Evolutionary conservation across 2,329 filamentous ascomycete species (phyloP), one percentile per base, ranked within the genome.

Genomic region (Microascus cirrosus): DNA sequence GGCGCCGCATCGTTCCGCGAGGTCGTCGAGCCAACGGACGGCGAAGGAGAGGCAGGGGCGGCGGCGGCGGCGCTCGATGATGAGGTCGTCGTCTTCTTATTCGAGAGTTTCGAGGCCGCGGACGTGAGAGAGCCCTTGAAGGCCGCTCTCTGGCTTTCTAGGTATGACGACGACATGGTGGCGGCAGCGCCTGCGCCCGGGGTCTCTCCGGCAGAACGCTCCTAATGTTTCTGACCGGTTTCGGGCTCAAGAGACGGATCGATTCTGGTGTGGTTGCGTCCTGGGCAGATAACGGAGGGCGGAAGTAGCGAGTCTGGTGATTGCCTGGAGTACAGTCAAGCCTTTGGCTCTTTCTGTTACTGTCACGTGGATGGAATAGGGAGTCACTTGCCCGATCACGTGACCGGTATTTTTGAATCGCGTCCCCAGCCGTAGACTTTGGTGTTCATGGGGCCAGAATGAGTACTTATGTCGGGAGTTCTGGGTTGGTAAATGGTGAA

Each of bases 111-210:
- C 56, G 80, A 73, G 22, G 85, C 82, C n/a, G 82, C 83, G 56
- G 82, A 78, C 59, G 82, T 75, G 59, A 87, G 79, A 61, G 78
- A 80, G 65, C 78, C 82, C 65, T 77, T 82, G 72, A 86, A 84
- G 64, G 74, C 78, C 59, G 80, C 82, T 62, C 84, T 78, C 70
- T 86, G 83, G 64, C 82, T 83, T 64, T 87, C 82, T 60, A 88
- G 78, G 64, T 82, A 85, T 24, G 45, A 50, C 54, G 71, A 57
- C n/a, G 83, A 84, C 81, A 84, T 86, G 65, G 57, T 72, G 69
- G 65, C n/a, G 61, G 56, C 62, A 54, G 39, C 39, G 39, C n/a
- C 39, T 45, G 39, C 39, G 39, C 39, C n/a, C 39, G 18, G 18
- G 39, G 3, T 45, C 39, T 45, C n/a, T n/a, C 15, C 39, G 13